Conservation (phyloP, 352 stramenopile species). For the Phytophthora europaea region DNA sequence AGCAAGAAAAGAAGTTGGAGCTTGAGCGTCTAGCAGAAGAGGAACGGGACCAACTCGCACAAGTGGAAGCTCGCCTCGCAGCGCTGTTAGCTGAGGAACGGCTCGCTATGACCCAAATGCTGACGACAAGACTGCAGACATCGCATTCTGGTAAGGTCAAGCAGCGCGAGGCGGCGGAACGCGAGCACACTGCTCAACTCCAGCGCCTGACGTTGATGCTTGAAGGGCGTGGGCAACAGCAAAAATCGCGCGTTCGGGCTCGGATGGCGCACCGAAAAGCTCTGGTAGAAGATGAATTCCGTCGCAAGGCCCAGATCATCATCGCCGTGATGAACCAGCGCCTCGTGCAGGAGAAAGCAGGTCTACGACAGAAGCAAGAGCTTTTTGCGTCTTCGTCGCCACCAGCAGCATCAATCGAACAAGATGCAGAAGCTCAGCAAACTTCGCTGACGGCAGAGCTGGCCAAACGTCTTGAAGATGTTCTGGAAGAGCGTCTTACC, state of each 20-base stretch:
- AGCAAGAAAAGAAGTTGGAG: slow-evolving; percentile 45
- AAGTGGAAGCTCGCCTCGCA: slow-evolving; percentile 39
- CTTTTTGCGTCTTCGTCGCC: slow-evolving; percentile 7
- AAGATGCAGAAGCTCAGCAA: slow-evolving; percentile 1
- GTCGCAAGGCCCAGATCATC: slow-evolving; percentile 57
- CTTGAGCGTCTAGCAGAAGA: slow-evolving; percentile 41
- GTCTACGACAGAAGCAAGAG: slow-evolving; percentile 49
- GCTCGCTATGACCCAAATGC: slow-evolving; percentile 46
- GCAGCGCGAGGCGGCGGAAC: slow-evolving; percentile 20
- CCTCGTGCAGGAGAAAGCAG: slow-evolving; percentile 63
- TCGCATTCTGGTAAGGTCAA: slow-evolving; percentile 11
- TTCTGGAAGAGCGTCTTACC: slow-evolving; percentile 35
- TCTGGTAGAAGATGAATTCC: slow-evolving; percentile 64
- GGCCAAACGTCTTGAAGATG: slow-evolving; percentile 23
- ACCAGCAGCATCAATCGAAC: background rate
- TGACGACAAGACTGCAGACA: slow-evolving; percentile 29
- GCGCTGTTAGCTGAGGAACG: slow-evolving; percentile 46
- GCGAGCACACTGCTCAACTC: slow-evolving; percentile 55
- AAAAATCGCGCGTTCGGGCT: slow-evolving; percentile 33
- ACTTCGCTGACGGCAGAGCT: slow-evolving; percentile 19
- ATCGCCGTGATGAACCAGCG: slow-evolving; percentile 60
- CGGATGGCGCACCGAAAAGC: slow-evolving; percentile 30
- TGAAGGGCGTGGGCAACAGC: slow-evolving; percentile 40
- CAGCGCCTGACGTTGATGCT: slow-evolving; percentile 62
- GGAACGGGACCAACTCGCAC: slow-evolving; percentile 33